Evolutionary conservation across 2,329 filamentous ascomycete genomes (phyloP).

Genomic region (Diaporthe amygdali): DNA sequence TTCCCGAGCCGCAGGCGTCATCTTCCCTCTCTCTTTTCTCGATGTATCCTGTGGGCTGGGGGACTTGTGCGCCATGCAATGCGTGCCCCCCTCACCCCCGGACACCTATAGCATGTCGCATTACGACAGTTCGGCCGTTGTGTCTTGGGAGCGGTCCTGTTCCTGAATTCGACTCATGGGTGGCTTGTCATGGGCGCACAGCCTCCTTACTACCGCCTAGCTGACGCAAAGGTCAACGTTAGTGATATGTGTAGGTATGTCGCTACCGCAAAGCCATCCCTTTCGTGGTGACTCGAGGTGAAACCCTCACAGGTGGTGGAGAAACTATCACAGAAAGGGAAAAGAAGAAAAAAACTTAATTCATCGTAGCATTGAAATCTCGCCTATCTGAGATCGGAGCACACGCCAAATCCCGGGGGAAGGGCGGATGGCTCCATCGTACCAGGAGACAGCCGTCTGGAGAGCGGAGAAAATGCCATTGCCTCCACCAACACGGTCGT

Average conservation of each 20-base stretch:
- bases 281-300: neutral
- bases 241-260: neutral
- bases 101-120: constrained; percentile 8
- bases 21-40: neutral
- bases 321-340: neutral
- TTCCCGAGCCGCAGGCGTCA: constrained; percentile 12
- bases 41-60: constrained; percentile 2
- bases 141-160: constrained; percentile 8
- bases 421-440: neutral
- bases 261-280: neutral
- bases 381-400: constrained; percentile 15
- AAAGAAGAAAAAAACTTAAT: constrained; percentile 6
- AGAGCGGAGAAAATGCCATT: neutral
- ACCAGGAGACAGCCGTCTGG: neutral
- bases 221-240: neutral
- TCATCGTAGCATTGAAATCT: constrained; percentile 6
- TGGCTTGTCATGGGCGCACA: constrained; percentile 12
- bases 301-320: neutral
- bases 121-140: constrained; percentile 12
- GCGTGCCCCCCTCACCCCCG: neutral
- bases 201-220: neutral
- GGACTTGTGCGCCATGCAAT: neutral
- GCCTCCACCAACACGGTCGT: neutral
- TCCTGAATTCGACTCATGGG: neutral
- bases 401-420: neutral